phyloP scores from a whole-genome alignment of 2,329 filamentous ascomycete genomes.

The Pseudogymnoascus sp. region DNA sequence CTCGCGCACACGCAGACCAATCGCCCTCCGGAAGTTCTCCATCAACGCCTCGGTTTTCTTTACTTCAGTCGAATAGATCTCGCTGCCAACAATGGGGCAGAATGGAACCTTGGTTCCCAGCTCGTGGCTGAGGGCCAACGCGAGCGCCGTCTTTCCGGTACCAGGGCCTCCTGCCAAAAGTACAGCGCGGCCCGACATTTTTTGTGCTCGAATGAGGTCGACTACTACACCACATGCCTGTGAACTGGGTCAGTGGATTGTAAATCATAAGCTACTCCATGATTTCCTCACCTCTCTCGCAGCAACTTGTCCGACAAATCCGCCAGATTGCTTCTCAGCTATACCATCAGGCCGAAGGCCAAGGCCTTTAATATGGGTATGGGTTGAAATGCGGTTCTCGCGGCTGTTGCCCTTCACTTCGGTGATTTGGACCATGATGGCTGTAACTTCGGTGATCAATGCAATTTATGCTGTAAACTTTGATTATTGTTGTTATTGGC shows the following conservation, averaged over 20 bases:
- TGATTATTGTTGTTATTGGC: neutral
- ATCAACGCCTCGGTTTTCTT: slow-evolving; percentile 99
- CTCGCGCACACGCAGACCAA: slow-evolving; percentile 93
- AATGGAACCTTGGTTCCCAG: slow-evolving; percentile 97
- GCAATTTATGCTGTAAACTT: slow-evolving; percentile 2
- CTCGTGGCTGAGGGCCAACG: slow-evolving; percentile 91
- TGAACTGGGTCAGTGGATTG: slow-evolving; percentile 10
- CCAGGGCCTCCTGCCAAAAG: slow-evolving; percentile 89
- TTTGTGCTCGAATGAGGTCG: slow-evolving; percentile 90
- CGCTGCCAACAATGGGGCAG: slow-evolving; percentile 94
- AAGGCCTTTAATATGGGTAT: slow-evolving; percentile 95
- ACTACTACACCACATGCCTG: slow-evolving; percentile 93
- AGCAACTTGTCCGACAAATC: slow-evolving; percentile 81
- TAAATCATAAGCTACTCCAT: neutral
- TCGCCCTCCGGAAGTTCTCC: slow-evolving; percentile 97
- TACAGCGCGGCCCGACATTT: slow-evolving; percentile 93
- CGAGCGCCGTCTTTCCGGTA: slow-evolving; percentile 94
- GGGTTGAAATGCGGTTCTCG: slow-evolving; percentile 91
- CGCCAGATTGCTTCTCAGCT: slow-evolving; percentile 69
- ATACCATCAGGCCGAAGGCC: slow-evolving; percentile 79
- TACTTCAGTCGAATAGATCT: slow-evolving; percentile 95
- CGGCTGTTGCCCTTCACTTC: slow-evolving; percentile 91
- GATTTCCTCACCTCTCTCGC: slow-evolving; percentile 67
- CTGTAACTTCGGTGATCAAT: slow-evolving; percentile 5
- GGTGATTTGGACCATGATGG: slow-evolving; percentile 77